Base-by-base conservation (phyloP, 108 stramenopile genomes). In the Bacterosira constricta region DNA sequence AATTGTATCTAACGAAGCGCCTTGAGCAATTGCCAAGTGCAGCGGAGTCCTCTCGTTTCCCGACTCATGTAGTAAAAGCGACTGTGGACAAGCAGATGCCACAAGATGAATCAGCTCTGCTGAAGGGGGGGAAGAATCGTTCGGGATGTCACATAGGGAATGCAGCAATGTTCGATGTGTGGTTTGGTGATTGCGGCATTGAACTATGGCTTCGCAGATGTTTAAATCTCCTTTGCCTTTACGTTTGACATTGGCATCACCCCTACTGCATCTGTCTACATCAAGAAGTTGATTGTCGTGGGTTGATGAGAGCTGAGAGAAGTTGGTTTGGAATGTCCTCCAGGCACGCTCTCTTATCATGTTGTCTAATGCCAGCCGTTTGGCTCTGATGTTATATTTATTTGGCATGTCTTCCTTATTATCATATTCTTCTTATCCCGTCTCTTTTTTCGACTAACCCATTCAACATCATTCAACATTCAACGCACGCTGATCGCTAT, bases 351-450 rank as follows among this genome's bases (percentile, higher is more conserved):
- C 36, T 35, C 64, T n/a, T 12, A 66, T 20, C 17, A 66, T 23
- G 25, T 47, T 36, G 49, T 66, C 64, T 1, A 66, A 15, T 21
- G 35, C 50, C 25, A 52, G 64, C 4, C 64, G 49, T 21, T 66
- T 50, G 21, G 64, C 64, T 36, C 47, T 25, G 0, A 66, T 66
- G 64, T 66, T 66, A 23, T 66, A 66, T 51, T 66, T 66, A 37
- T 66, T 66, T 10, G 64, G 64, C 64, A 66, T 66, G n/a, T n/a
- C n/a, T n/a, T n/a, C n/a, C n/a, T n/a, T n/a, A n/a, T n/a, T n/a
- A n/a, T n/a, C n/a, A n/a, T n/a, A n/a, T n/a, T n/a, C n/a, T n/a
- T n/a, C n/a, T n/a, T n/a, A n/a, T n/a, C n/a, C n/a, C n/a, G n/a
- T n/a, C n/a, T n/a, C n/a, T n/a, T n/a, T n/a, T n/a, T n/a, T n/a